Evolutionary conservation across 2,329 filamentous ascomycete species (phyloP), one percentile per base, ranked within the genome.

Genomic region (Malbranchea zuffiana): DNA sequence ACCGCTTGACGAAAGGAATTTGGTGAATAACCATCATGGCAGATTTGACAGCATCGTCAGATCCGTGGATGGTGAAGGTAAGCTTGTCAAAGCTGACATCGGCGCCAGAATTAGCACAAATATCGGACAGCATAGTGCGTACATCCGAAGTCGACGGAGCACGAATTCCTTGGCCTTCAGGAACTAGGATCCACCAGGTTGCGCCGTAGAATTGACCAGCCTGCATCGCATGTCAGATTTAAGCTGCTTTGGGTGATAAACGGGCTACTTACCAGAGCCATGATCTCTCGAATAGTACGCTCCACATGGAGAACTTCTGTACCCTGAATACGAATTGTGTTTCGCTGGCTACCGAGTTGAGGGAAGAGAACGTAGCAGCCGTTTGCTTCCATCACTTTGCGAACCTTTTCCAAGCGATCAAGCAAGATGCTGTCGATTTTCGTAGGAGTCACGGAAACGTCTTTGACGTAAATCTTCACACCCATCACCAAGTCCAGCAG

Each of bases 201-300:
- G 87, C 87, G 55, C 85, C 90, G 64, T 98, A 98, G 60, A 96
- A 98, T 63, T 98, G 90, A 23, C 88, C 87, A 46, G 87, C 86
- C 82, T 87, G 46, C 8, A 27, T 25, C 12, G n/a, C 20, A 25
- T 31, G 23, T 38, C 29, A 24, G 21, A n/a, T n/a, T n/a, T n/a
- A 4, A 13, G 11, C 20, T 4, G 4, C 7, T 18, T 7, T 12
- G n/a, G 10, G 17, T 6, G 15, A 3, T 20, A 19, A 18, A 24
- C 3, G 18, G 19, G n/a, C n/a, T 5, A 66, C 78, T 60, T 71
- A 88, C 83, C 57, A 96, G 65, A 50, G 82, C 80, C 88, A 98
- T 95, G 47, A 98, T 80, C 61, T 96, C 90, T 50, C 87, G 78
- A 47, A 95, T 84, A 20, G 88, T 95, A 30, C 90, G 80, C 65